Base-by-base conservation (phyloP, 2,329 filamentous ascomycete genomes). In the Exserohilum turcica region DNA sequence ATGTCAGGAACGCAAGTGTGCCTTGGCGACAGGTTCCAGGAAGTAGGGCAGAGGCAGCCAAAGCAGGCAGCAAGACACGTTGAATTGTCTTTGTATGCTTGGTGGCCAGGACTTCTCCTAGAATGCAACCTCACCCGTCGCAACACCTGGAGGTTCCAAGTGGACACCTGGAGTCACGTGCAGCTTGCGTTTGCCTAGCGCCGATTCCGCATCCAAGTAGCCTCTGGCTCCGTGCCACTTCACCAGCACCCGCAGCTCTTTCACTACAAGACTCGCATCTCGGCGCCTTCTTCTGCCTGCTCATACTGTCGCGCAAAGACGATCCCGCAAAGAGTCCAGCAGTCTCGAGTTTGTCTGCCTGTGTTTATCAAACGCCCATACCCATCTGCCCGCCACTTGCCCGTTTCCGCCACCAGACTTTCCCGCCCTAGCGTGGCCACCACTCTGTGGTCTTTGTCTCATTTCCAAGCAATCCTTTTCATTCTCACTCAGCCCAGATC, bases 121-220 rank as follows among this genome's bases (percentile, higher is more conserved):
- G 32, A 50, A 36, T 43, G 53, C 45, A 15, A 13, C 40, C 40
- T 36, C 52, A 44, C 59, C 53, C 52, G 61, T 61, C 56, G 62
- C 59, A 62, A 60, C 61, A 63, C 54, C 52, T 61, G 57, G 59
- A 58, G 58, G 60, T 61, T 60, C 61, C 38, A 56, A 56, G 61
- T 66, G 63, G 63, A 66, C 58, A 55, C 59, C 29, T 58, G 43
- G 44, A 37, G 51, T 63, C 63, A 65, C 63, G 61, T 65, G 63
- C 43, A 48, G 27, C 21, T 28, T 19, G 44, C 37, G 40, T 48
- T 48, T 59, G 56, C 58, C 60, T 66, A 60, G 49, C 40, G 48
- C 35, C 31, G 15, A 43, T 38, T 43, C 50, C 49, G 46, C 56
- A 50, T 51, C 51, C 52, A 55, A 54, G 43, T 45, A 57, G 53